These are phyloP conservation scores for Emericellopsis atlantica DNA, from an alignment of 2,329 filamentous ascomycete genomes.

Conservation along the genomic window DNA sequence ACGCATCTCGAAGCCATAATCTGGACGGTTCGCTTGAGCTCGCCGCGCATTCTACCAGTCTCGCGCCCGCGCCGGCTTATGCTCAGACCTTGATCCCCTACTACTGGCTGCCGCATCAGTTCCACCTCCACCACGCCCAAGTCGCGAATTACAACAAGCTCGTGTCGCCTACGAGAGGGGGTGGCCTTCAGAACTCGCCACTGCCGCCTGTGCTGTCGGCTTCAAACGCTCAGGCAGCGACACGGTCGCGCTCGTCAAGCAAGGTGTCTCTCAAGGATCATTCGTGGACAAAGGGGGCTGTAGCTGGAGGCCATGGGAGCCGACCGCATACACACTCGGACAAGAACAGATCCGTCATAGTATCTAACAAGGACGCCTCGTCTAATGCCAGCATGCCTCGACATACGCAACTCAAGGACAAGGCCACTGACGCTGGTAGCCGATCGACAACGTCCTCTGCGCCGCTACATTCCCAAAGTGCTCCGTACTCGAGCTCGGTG, in stretches of 20 bases:
- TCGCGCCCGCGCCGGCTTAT: constrained; percentile 17
- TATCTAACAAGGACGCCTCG: constrained; percentile 36
- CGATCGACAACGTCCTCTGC: constrained; percentile 12
- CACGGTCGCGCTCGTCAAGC: constrained; percentile 45
- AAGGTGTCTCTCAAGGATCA: constrained; percentile 45
- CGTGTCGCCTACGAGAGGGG: constrained; percentile 42
- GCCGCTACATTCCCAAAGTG: constrained; percentile 10
- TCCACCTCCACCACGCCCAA: constrained; percentile 47
- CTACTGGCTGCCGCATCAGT: constrained; percentile 40
- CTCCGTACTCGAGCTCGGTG: constrained; percentile 68
- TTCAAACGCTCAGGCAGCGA: constrained; percentile 41
- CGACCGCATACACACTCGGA: constrained; percentile 41
- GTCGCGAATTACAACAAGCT: constrained; percentile 55
- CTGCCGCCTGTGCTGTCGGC: constrained; percentile 42
- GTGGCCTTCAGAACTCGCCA: constrained; percentile 42
- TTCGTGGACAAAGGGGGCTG: constrained; percentile 28
- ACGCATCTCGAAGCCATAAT: not conserved
- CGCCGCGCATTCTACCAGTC: constrained; percentile 10
- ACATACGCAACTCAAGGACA: constrained; percentile 10
- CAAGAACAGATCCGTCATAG: constrained; percentile 51
- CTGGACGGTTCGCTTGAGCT: constrained; percentile 17
- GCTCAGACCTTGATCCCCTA: constrained; percentile 39
- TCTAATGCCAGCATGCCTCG: constrained; percentile 31
- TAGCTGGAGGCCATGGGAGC: constrained; percentile 52
- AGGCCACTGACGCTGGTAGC: constrained; percentile 14